A percentile compares a stretch with the other conserved stretches of the same genome.
Conservation (phyloP, 2,329 filamentous ascomycete species). For the Microdochium paspali region DNA sequence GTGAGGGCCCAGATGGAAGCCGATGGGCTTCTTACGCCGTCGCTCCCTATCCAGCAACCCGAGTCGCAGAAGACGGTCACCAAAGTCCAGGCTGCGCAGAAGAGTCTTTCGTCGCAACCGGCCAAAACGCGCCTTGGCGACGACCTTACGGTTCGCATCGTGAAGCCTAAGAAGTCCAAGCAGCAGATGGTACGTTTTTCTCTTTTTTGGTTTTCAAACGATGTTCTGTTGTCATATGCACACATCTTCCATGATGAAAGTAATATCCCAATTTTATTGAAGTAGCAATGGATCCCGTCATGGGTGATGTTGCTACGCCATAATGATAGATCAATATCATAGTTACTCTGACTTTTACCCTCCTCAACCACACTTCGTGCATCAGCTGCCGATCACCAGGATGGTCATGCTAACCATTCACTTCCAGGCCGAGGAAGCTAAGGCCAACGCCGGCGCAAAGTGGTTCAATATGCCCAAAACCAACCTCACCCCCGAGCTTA, state of each 20-base stretch:
- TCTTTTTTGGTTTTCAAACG: too few species aligned
- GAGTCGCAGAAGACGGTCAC: too few species aligned
- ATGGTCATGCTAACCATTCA: slow-evolving; percentile 5
- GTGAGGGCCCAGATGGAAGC: too few species aligned
- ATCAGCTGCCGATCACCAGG: slow-evolving; percentile 2
- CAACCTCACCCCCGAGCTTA: slow-evolving; percentile 72
- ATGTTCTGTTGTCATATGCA: not conserved
- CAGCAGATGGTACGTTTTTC: slow-evolving; percentile 19
- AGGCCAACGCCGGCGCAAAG: slow-evolving; percentile 59
- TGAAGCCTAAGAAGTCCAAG: slow-evolving; percentile 15
- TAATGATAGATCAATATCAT: slow-evolving; percentile 50
- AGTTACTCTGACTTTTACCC: slow-evolving; percentile 60
- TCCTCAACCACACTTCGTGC: slow-evolving; percentile 9
- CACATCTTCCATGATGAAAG: slow-evolving; percentile 63
- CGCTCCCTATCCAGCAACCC: too few species aligned
- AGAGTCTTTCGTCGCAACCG: slow-evolving; percentile 2
- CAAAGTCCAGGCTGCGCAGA: too few species aligned
- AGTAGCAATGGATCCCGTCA: slow-evolving; percentile 69
- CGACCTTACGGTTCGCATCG: slow-evolving; percentile 16
- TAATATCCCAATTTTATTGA: slow-evolving; percentile 62
- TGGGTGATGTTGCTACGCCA: slow-evolving; percentile 64
- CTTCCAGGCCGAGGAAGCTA: slow-evolving; percentile 14
- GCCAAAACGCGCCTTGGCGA: slow-evolving; percentile 6
- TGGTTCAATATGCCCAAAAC: slow-evolving; percentile 90
- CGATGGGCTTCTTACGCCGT: too few species aligned